Percentiles rank a stretch among this genome's conserved stretches.
phyloP scores from a whole-genome alignment of 768 basidiomycete genomes.

The Sporobolomyces pararoseus region DNA sequence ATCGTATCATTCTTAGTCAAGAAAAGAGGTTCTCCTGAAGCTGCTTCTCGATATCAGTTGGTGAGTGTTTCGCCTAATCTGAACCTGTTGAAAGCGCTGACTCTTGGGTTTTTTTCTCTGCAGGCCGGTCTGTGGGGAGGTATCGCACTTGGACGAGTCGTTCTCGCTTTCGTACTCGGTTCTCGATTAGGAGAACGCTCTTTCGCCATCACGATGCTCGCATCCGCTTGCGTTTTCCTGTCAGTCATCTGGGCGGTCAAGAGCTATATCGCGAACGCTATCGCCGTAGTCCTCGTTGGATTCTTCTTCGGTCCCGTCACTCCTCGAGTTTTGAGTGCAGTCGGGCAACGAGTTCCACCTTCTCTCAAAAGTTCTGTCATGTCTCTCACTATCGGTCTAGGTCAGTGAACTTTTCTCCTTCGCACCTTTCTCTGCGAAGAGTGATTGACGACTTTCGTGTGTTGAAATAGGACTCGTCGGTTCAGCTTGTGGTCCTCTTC shows the following conservation, averaged over 20 bases:
- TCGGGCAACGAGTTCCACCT: slow-evolving; percentile 28
- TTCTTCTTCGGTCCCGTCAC: slow-evolving; percentile 38
- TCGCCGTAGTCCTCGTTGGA: slow-evolving; percentile 24
- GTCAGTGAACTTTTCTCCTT: no score
- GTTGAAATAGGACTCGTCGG: slow-evolving; percentile 38
- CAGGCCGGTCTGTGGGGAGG: slow-evolving; percentile 10
- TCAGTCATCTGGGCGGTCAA: slow-evolving; percentile 30
- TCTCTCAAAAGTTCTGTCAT: slow-evolving; percentile 32
- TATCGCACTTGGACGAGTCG: slow-evolving; percentile 29
- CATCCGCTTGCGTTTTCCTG: slow-evolving; percentile 3
- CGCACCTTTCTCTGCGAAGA: neutral
- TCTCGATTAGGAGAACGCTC: slow-evolving; percentile 25
- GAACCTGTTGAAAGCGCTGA: no score
- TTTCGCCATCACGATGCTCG: slow-evolving; percentile 27
- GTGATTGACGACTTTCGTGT: neutral
- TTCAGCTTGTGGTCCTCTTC: slow-evolving; percentile 15
- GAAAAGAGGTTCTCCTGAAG: slow-evolving; percentile 12
- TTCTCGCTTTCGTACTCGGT: slow-evolving; percentile 16
- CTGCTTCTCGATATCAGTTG: slow-evolving; percentile 28
- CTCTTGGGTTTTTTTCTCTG: no score
- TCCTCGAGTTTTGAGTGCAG: slow-evolving; percentile 21
- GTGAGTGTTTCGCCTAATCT: neutral
- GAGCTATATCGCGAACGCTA: slow-evolving; percentile 20
- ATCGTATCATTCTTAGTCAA: slow-evolving; percentile 31
- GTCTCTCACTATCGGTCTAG: slow-evolving; percentile 27